phyloP scores from a whole-genome alignment of 768 basidiomycete genomes.

The Leccinum variicolor region DNA sequence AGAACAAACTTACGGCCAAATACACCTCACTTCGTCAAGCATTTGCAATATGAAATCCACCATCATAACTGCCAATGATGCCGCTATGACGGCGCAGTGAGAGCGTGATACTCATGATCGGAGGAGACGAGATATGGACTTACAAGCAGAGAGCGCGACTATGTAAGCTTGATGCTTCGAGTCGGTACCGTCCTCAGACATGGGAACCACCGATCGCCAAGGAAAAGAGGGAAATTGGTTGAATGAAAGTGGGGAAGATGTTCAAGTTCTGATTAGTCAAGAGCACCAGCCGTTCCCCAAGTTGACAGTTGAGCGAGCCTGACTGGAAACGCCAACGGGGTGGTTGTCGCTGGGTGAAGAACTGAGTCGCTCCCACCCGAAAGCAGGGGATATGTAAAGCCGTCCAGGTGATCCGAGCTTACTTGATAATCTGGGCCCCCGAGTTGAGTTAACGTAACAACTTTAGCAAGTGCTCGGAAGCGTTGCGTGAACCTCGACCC shows the following conservation, averaged over 20 bases:
- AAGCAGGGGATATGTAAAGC: background rate
- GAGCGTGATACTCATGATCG: background rate
- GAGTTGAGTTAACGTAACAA: background rate
- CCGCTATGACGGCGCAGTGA: background rate
- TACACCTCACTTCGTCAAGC: constrained; percentile 4
- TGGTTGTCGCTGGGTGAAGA: background rate
- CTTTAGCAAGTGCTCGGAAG: background rate
- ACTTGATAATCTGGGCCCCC: background rate
- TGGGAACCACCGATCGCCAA: background rate
- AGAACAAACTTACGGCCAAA: constrained; percentile 20
- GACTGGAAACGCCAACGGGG: background rate
- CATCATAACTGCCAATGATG: constrained; percentile 9
- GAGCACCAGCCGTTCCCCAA: background rate
- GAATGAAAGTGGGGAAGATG: background rate
- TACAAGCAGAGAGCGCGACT: background rate
- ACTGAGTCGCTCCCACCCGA: background rate
- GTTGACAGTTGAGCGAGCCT: background rate
- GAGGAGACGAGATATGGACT: background rate
- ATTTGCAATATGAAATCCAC: constrained; percentile 12
- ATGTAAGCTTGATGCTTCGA: background rate
- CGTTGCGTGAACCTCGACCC: background rate
- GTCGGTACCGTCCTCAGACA: background rate
- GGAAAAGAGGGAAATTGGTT: background rate
- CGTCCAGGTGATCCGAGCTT: background rate
- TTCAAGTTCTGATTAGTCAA: background rate